phyloP scores from a whole-genome alignment of 1,139 yeast species.

The Diutina neorugosa region DNA sequence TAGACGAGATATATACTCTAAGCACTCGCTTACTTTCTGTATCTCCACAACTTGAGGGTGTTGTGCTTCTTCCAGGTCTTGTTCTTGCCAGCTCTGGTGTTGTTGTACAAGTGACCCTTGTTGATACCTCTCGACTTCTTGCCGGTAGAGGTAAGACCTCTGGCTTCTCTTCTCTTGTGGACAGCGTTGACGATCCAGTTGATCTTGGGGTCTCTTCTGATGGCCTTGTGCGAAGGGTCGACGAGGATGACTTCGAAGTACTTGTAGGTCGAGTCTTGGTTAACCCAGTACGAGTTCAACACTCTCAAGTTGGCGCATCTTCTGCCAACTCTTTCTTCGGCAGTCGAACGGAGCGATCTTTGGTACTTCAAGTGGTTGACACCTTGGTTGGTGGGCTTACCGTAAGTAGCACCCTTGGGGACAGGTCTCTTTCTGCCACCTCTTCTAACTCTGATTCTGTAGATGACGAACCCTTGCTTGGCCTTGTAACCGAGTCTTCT shows the following conservation, averaged over 20 bases:
- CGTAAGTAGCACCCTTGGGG: conserved; percentile 99
- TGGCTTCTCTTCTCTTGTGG: conserved; percentile 99
- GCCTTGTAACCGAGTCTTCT: conserved; percentile 99
- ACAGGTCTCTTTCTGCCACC: conserved; percentile 99
- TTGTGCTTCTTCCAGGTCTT: conserved; percentile 99
- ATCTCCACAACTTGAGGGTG: conserved; percentile 99
- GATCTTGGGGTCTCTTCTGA: conserved; percentile 97
- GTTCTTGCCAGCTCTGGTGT: conserved; percentile 96
- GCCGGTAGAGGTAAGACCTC: conserved; percentile 98
- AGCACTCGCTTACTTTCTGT: conserved; percentile 64
- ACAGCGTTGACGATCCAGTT: conserved; percentile 99
- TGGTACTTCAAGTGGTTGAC: conserved; percentile 98
- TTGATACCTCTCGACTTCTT: conserved; percentile 99
- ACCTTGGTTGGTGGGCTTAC: conserved; percentile 99
- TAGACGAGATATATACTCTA: not conserved
- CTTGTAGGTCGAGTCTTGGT: conserved; percentile 99
- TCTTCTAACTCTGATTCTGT: conserved; percentile 98
- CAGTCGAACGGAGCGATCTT: conserved; percentile 94
- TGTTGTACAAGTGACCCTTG: conserved; percentile 99
- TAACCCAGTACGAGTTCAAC: conserved; percentile 98
- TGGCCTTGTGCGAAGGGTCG: conserved; percentile 97
- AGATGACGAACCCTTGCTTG: conserved; percentile 98
- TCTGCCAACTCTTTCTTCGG: conserved; percentile 99
- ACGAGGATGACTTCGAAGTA: conserved; percentile 95
- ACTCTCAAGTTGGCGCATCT: conserved; percentile 98